Base-by-base conservation (phyloP, 2,329 filamentous ascomycete genomes). In the Ceratocystis alfenasii region DNA sequence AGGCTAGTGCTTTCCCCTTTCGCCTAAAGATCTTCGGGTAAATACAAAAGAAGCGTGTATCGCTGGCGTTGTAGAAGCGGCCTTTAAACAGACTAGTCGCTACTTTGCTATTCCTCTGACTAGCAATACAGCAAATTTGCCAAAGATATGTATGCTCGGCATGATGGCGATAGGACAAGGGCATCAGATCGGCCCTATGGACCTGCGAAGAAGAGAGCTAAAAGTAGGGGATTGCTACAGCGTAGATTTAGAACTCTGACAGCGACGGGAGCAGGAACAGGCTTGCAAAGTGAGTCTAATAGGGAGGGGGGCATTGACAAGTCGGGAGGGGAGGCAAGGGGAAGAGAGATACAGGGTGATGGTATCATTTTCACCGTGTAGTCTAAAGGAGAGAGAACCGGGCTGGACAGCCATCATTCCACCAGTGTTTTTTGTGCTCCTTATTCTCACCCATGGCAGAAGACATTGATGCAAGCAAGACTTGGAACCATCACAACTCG, bases 111-210 rank as follows among this genome's bases (percentile, higher is more conserved):
- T 30, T 5, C 20, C 20, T 28, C 15, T 17, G 20, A 6, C 50
- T 25, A 10, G 46, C 2, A 12, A 4, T 25, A 1, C 25, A 2
- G n/a, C 1, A 17, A 12, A 8, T 20, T 30, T 30, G 50, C 5
- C 25, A 10, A 28, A 17, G 53, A 33, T 17, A 57, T n/a, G 46
- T 50, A 50, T 12, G 36, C 36, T 41, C 12, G 20, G 28, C 28
- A 30, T 55, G 53, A 17, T 17, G 53, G 7, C 48, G 48, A 50
- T 30, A 30, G 17, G 15, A 57, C 53, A 57, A 57, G 53, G 53
- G 4, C 53, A 22, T 15, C 15, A 65, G 66, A 68, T 71, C 71
- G 68, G 69, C 70, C 71, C 71, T 63, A 46, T 63, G 44, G 69
- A 71, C 65, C 69, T 69, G 55, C 67, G 46, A 69, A 3, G 65